Conservation (phyloP, 768 basidiomycete species). For the Amylocystis lapponica region DNA sequence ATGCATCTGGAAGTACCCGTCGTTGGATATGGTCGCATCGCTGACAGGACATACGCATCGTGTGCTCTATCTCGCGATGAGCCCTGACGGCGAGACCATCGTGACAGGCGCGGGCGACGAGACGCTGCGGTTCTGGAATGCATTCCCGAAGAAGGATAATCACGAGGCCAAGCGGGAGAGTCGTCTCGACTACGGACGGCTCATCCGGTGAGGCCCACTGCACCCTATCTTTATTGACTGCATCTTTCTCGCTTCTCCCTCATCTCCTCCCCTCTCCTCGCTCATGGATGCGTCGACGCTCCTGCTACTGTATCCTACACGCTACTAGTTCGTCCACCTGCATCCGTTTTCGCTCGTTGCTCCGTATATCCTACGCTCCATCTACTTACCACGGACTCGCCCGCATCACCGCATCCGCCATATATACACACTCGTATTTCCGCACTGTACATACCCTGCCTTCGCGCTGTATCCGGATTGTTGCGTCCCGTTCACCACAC, state of each 20-base stretch:
- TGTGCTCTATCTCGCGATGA: constrained; percentile 96
- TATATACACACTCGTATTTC: background rate
- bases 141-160: constrained; percentile 74
- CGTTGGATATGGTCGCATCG: constrained; percentile 89
- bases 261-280: background rate
- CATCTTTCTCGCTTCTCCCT: background rate
- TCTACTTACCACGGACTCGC: constrained; percentile 1
- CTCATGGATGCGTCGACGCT: background rate
- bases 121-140: constrained; percentile 96
- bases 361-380: constrained; percentile 7
- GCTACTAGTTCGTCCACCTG: background rate
- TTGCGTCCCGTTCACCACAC: background rate
- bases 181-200: constrained; percentile 39
- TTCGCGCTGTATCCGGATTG: constrained; percentile 6
- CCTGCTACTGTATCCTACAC: background rate
- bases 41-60: constrained; percentile 93
- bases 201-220: constrained; percentile 25
- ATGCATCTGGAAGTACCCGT: constrained; percentile 92
- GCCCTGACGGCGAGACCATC: constrained; percentile 95
- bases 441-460: background rate
- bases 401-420: background rate
- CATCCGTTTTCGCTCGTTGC: background rate
- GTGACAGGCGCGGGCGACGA: constrained; percentile 98
- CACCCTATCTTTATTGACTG: constrained; percentile 5
- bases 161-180: constrained; percentile 33